These are phyloP conservation scores for Dryas alaskensis DNA, from an alignment of 306 rosid species.

Conservation along the genomic window DNA sequence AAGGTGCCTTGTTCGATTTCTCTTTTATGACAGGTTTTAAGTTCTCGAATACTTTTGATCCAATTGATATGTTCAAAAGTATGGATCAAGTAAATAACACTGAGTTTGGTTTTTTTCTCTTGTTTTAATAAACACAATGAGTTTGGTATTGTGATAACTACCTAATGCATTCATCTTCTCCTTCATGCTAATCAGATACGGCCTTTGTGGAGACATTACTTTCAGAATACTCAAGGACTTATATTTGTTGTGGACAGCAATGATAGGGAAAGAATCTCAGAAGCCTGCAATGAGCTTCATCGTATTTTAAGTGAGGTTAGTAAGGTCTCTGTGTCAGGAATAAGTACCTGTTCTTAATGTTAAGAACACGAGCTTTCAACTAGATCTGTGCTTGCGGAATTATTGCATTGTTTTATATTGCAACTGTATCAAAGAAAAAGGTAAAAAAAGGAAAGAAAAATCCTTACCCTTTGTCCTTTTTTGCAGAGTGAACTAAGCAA, in stretches of 20 bases:
- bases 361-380: neutral
- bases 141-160: neutral
- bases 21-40: no score
- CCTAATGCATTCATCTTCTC: slow-evolving; percentile 8
- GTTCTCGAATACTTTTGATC: neutral
- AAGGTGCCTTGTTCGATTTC: slow-evolving; percentile 33
- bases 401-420: neutral
- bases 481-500: slow-evolving; percentile 29
- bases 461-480: neutral
- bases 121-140: neutral
- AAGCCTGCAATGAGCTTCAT: slow-evolving; percentile 49
- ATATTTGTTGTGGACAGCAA: slow-evolving; percentile 51
- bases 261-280: slow-evolving; percentile 39
- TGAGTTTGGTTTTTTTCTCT: neutral
- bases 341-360: neutral
- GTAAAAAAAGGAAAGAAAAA: neutral
- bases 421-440: neutral
- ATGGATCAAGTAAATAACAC: neutral
- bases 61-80: neutral
- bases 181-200: slow-evolving; percentile 35
- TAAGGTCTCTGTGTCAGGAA: neutral
- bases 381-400: no score
- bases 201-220: slow-evolving; percentile 55
- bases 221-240: slow-evolving; percentile 45
- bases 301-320: slow-evolving; percentile 40